Base-by-base conservation (phyloP, 768 basidiomycete species). In the Mycena rosella region DNA sequence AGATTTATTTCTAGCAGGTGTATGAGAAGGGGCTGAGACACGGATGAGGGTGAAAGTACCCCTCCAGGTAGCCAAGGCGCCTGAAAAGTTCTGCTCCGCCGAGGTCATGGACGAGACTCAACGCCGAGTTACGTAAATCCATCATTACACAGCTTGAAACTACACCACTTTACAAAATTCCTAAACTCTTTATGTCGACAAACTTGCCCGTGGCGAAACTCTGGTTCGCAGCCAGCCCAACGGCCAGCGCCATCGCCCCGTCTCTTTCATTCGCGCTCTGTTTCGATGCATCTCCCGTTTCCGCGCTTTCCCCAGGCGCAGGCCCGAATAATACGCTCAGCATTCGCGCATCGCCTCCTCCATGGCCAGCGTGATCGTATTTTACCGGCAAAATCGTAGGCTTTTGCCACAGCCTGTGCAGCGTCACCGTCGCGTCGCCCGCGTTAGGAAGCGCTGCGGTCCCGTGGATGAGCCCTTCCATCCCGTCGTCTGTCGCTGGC, bases 21-120 rank as follows among this genome's bases (percentile, higher is more conserved):
- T 47, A 45, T 34, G 48, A 54, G 57, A 49, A 45, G 42, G 26
- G 32, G n/a, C 15, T 20, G 17, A 5, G 30, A 47, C 18, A 60
- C 10, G 64, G 32, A 22, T 63, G 45, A 20, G 29, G 15, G 17
- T 22, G 20, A 52, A 74, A 85, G 29, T 72, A 94, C 96, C 91
- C 84, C 91, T 94, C 96, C 96, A 98, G 81, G 95, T 95, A 59
- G 91, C 81, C 55, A 98, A 81, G 27, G 96, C 96, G 54, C 90
- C 91, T n/a, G 95, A 94, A 81, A 98, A 98, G 80, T 97, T 96
- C 70, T 91, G 87, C 74, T 93, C 93, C 29, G 77, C 70, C 62
- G 78, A 72, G 71, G 74, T 76, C 76, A 77, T 79, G 59, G 40
- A 52, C 15, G 22, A 29, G 20, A 22, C 13, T 26, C 20, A 42